Base-by-base conservation (phyloP, 1,284 basidiomycete genomes). In the Rhodotorula sp. region DNA sequence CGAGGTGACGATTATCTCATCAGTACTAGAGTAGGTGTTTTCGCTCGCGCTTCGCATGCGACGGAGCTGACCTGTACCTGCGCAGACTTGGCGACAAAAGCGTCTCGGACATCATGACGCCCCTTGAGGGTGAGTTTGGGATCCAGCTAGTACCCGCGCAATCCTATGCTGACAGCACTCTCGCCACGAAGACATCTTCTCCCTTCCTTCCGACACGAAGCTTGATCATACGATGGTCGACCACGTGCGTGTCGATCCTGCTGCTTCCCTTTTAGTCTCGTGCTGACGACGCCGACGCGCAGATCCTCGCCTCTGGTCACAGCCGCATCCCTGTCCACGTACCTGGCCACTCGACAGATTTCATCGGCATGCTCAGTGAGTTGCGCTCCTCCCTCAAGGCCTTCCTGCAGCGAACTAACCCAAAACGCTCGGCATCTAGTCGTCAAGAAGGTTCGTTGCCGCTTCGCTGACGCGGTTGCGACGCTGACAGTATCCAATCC, bases 311-410 rank as follows among this genome's bases (percentile, higher is more conserved):
- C 44, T 78, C 79, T 67, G 95, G 95, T 0, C 97, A 97, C 80
- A 96, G 93, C 2, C 88, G 95, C 32, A 92, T 98, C 75, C 95
- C 95, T 0, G 86, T 99, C 2, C 90, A 97, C 78, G 88, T 90
- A 75, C 85, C 90, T 5, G 86, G 86, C 7, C 85, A 90, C 63
- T 86, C 88, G 2, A 82, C 87, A 20, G 86, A 91, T 52, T 97
- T 96, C 78, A 82, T 91, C 20, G 95, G 95, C 0, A 86, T 97
- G 75, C 84, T 99, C 5, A 86, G 97, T 64, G 51, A 54, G 66
- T 56, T 5, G 4, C 11, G 22, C 2, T 5, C 20, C 17, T 4
- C 22, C 8, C 17, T 13, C 2, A 4, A 11, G 10, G 19, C 1
- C 17, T 15, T 29, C 13, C 8, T 2, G 0, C 36, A 29, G 17